Conservation (phyloP, 2,329 filamentous ascomycete genomes). For the Daldinia eschscholtzii region DNA sequence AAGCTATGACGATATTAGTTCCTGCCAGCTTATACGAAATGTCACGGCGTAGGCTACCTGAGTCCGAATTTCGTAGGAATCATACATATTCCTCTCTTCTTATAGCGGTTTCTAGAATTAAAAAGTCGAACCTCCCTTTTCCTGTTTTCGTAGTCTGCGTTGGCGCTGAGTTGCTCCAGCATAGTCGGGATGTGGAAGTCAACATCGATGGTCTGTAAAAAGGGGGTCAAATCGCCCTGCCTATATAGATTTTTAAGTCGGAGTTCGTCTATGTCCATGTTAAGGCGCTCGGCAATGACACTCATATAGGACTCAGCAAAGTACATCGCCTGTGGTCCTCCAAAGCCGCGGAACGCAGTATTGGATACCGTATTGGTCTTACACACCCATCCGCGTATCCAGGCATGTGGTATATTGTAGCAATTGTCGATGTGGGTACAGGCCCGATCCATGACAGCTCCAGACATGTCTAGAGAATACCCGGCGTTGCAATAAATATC, state of each 20-base stretch:
- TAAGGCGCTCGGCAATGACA: slow-evolving; percentile 85
- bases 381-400: slow-evolving; percentile 84
- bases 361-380: slow-evolving; percentile 97
- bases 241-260: slow-evolving; percentile 90
- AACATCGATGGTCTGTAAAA: slow-evolving; percentile 83
- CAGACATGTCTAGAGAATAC: slow-evolving; percentile 75
- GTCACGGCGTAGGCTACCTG: slow-evolving; percentile 58
- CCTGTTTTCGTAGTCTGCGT: slow-evolving; percentile 76
- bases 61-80: slow-evolving; percentile 98
- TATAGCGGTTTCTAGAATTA: slow-evolving; percentile 89
- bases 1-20: slow-evolving; percentile 60
- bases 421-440: slow-evolving; percentile 88
- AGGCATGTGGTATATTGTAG: slow-evolving; percentile 86
- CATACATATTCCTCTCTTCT: slow-evolving; percentile 85
- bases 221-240: slow-evolving; percentile 81
- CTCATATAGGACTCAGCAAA: slow-evolving; percentile 88
- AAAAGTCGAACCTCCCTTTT: slow-evolving; percentile 77
- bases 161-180: slow-evolving; percentile 85
- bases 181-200: slow-evolving; percentile 94
- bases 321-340: slow-evolving; percentile 94
- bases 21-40: too few relatives aligned
- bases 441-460: slow-evolving; percentile 84
- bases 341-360: slow-evolving; percentile 95
- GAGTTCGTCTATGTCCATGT: slow-evolving; percentile 82
- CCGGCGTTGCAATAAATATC: slow-evolving; percentile 92